These are phyloP conservation scores for Candida dajiaensis DNA, from an alignment of 805 yeast genomes.

Conservation along the genomic window DNA sequence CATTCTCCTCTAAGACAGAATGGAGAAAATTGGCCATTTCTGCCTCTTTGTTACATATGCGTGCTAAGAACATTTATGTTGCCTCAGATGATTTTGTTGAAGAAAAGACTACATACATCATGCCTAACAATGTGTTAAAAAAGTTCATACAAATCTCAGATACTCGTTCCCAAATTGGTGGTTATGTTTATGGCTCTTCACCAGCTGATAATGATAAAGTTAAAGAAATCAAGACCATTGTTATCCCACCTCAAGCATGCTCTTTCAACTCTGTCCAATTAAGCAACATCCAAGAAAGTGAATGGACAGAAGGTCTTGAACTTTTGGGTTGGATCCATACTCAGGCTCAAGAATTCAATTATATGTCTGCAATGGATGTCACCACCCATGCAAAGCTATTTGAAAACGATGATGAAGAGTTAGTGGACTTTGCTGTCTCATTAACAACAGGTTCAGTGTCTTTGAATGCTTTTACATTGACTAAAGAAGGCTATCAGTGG, in stretches of 20 bases:
- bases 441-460: conserved; percentile 84
- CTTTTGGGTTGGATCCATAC: conserved; percentile 96
- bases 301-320: conserved; percentile 51
- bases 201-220: conserved; percentile 67
- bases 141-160: conserved; percentile 80
- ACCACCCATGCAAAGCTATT: conserved; percentile 45
- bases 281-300: conserved; percentile 43
- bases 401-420: conserved; percentile 28
- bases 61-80: conserved; percentile 70
- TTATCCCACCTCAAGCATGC: conserved; percentile 85
- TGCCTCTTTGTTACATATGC: conserved; percentile 61
- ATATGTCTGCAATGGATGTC: conserved; percentile 67
- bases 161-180: conserved; percentile 76
- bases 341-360: conserved; percentile 57
- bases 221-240: conserved; percentile 73
- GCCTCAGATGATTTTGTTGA: conserved; percentile 60
- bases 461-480: conserved; percentile 56
- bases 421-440: conserved; percentile 58
- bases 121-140: conserved; percentile 77
- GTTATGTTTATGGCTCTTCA: conserved; percentile 70
- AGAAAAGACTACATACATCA: conserved; percentile 57
- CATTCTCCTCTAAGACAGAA: conserved; percentile 78
- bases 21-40: conserved; percentile 90
- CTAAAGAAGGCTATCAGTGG: conserved; percentile 71
- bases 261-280: conserved; percentile 45